Evolutionary conservation across 1,284 basidiomycete genomes (phyloP).

Genomic region (Entoloma clypeatum): DNA sequence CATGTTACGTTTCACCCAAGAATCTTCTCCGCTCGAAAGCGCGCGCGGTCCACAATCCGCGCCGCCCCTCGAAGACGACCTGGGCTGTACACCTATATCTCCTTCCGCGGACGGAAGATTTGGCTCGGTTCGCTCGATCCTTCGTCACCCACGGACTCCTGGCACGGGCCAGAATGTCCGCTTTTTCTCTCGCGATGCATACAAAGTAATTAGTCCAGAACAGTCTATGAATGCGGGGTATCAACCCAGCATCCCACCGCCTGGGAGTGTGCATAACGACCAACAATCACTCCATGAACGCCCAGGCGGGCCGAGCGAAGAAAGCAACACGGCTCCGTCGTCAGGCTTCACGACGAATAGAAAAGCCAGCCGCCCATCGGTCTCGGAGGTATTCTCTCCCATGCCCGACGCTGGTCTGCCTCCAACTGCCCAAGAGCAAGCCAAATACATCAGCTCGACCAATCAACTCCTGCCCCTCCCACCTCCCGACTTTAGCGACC

Average conservation of each 20-base stretch:
- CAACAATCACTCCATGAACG: conserved; percentile 35
- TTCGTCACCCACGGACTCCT: conserved; percentile 67
- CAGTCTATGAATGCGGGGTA: conserved; percentile 46
- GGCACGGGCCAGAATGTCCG: conserved; percentile 70
- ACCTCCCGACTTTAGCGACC: conserved; percentile 37
- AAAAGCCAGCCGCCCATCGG: conserved; percentile 33
- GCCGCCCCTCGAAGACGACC: conserved; percentile 3
- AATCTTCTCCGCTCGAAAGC: conserved; percentile 8
- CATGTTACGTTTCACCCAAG: conserved; percentile 25
- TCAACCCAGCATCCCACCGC: conserved; percentile 24
- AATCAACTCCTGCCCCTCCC: conserved; percentile 23
- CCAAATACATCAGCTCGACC: conserved; percentile 25
- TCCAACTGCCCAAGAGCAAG: conserved; percentile 15
- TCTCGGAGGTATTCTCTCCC: conserved; percentile 42
- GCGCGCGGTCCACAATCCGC: conserved; percentile 8
- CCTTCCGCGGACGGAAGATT: conserved; percentile 30
- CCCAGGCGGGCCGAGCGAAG: conserved; percentile 28
- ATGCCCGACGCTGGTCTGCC: conserved; percentile 20
- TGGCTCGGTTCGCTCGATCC: conserved; percentile 62
- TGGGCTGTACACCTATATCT: conserved; percentile 19
- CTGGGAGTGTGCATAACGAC: conserved; percentile 21
- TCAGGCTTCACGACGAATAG: conserved; percentile 28
- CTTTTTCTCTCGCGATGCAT: conserved; percentile 67
- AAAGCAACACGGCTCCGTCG: conserved; percentile 23
- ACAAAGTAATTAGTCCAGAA: conserved; percentile 60